Percentiles rank a stretch among this genome's conserved stretches.
phyloP scores from a whole-genome alignment of 2,329 filamentous ascomycete genomes.

The Ophiostoma quercus region DNA sequence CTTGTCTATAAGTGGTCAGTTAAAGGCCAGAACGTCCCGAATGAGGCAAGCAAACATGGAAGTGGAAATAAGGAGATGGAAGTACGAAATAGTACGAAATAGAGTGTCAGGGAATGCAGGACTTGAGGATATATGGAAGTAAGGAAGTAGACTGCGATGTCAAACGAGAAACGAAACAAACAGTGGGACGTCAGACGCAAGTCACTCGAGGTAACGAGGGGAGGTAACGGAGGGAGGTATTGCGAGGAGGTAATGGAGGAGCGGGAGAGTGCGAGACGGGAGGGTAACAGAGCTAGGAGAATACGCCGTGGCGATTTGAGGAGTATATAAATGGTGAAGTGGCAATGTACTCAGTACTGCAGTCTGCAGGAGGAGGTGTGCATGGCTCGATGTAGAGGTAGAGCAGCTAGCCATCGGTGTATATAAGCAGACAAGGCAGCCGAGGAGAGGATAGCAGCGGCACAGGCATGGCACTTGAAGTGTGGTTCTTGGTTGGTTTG shows the following conservation, averaged over 20 bases:
- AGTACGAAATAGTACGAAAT: too few relatives aligned
- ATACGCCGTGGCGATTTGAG: background rate
- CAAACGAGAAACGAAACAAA: slow-evolving; percentile 11
- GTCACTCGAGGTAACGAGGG: background rate
- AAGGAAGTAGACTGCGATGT: background rate
- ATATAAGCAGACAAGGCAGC: background rate
- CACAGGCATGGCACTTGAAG: background rate
- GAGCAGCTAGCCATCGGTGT: background rate
- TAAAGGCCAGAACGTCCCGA: slow-evolving; percentile 5
- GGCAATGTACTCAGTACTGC: background rate
- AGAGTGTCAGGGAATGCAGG: background rate
- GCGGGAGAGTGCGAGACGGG: background rate
- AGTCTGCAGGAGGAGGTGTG: background rate
- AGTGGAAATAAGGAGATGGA: slow-evolving; percentile 10
- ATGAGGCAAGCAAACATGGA: background rate
- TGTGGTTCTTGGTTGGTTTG: background rate
- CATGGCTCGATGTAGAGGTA: background rate
- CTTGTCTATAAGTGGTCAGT: slow-evolving; percentile 12
- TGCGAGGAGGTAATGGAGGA: background rate
- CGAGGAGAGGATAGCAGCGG: background rate
- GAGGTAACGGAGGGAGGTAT: background rate
- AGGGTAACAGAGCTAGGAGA: slow-evolving; percentile 5
- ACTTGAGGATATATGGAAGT: background rate
- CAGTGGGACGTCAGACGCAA: background rate
- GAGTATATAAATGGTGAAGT: background rate